A percentile compares a stretch with the other conserved stretches of the same genome.
These are phyloP conservation scores for Telopea speciosissima DNA, from an alignment of 177 flowering plant species.

Conservation along the genomic window DNA sequence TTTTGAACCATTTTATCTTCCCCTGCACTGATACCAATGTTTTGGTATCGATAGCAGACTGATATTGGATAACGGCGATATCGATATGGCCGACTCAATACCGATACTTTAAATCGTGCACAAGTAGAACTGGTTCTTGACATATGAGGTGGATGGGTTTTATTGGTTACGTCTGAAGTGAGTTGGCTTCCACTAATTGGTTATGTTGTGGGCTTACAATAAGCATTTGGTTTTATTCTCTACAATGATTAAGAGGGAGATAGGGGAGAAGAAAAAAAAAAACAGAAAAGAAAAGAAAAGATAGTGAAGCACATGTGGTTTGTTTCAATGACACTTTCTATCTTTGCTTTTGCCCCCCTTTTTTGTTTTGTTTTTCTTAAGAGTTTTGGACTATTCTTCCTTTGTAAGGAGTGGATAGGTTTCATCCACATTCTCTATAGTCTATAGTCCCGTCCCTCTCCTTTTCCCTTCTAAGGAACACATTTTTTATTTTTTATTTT, in stretches of 20 bases:
- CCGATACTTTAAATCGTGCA: too few relatives aligned
- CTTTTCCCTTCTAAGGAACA: too few relatives aligned
- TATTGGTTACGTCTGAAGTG: constrained; percentile 9
- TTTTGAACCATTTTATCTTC: too few relatives aligned
- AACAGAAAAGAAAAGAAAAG: background rate
- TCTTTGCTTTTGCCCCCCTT: constrained; percentile 8
- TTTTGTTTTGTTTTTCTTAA: constrained; percentile 6
- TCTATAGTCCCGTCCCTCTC: background rate
- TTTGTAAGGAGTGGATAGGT: constrained; percentile 21
- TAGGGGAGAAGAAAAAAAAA: too few relatives aligned
- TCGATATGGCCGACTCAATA: too few relatives aligned
- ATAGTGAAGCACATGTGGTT: background rate
- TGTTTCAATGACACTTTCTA: constrained; percentile 13
- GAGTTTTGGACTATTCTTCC: constrained; percentile 3
- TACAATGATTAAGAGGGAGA: constrained; percentile 12
- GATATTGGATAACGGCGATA: too few relatives aligned
- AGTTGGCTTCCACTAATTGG: constrained; percentile 22
- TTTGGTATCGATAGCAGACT: too few relatives aligned
- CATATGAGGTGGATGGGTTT: background rate
- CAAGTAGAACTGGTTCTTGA: too few relatives aligned
- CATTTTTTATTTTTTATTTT: background rate
- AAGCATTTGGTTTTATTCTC: constrained; percentile 20
- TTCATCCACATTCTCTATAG: constrained; percentile 23
- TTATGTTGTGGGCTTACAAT: constrained; percentile 7
- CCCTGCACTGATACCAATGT: too few relatives aligned